phyloP scores from a whole-genome alignment of 1,284 basidiomycete species.

The Rhodotorula sp. region DNA sequence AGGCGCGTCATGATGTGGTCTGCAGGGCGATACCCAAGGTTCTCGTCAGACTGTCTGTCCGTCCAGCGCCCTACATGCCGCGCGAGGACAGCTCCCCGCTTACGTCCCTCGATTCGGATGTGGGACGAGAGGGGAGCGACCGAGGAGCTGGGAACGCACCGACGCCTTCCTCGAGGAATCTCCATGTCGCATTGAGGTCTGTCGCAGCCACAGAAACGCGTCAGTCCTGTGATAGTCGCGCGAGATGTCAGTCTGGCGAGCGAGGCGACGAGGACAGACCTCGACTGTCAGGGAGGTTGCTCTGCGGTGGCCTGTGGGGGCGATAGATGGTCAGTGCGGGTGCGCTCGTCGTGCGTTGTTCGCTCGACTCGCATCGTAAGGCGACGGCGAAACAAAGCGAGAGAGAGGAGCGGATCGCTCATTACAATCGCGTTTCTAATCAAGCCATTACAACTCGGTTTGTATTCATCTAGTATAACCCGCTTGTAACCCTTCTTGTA shows the following conservation, averaged over 20 bases:
- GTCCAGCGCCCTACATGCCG: too few relatives aligned
- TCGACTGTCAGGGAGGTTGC: slow-evolving; percentile 11
- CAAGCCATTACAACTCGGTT: too few relatives aligned
- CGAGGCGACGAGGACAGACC: neutral
- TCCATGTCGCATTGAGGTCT: slow-evolving; percentile 82
- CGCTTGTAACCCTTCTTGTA: too few relatives aligned
- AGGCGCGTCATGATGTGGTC: slow-evolving; percentile 88
- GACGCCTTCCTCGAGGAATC: slow-evolving; percentile 81
- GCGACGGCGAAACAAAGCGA: neutral
- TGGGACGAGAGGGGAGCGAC: slow-evolving; percentile 15
- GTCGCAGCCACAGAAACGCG: neutral
- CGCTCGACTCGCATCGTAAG: neutral
- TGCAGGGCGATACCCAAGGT: neutral
- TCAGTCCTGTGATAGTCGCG: too few relatives aligned
- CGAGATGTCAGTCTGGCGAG: too few relatives aligned
- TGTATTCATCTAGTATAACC: too few relatives aligned
- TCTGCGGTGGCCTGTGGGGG: neutral
- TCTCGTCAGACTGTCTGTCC: too few relatives aligned
- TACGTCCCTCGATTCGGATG: slow-evolving; percentile 41
- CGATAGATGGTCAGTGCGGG: too few relatives aligned
- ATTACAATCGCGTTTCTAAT: too few relatives aligned
- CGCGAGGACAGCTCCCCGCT: neutral
- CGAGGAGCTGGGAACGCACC: slow-evolving; percentile 25
- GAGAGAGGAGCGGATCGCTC: neutral
- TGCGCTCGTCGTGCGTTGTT: too few relatives aligned